Evolutionary conservation across 306 rosid genomes (phyloP).

Genomic region (Casuarina cunninghamiana): DNA sequence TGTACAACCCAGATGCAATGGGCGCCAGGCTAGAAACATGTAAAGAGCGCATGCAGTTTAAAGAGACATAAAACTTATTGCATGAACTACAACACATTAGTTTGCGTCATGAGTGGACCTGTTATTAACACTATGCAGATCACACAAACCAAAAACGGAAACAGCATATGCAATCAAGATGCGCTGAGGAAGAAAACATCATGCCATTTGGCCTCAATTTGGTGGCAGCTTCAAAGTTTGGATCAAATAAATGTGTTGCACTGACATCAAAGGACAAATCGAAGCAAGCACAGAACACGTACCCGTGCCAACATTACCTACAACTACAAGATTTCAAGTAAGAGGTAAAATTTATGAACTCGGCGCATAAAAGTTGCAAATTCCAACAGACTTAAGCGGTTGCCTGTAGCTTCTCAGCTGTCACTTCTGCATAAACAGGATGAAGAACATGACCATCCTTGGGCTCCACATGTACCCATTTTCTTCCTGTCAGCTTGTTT

Average conservation of each 20-base stretch:
- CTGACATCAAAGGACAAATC: not conserved
- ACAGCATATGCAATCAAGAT: not conserved
- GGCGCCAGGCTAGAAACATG: too few species aligned
- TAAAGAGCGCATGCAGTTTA: too few species aligned
- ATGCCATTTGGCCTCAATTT: not conserved
- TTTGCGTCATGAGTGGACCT: not conserved
- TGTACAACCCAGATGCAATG: too few species aligned
- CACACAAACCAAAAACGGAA: not conserved
- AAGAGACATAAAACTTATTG: too few species aligned
- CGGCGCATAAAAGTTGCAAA: conserved; percentile 3
- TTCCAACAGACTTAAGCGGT: conserved; percentile 28
- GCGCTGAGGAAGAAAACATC: not conserved
- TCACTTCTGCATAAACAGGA: conserved; percentile 57
- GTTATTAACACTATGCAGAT: not conserved
- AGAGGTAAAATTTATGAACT: not conserved
- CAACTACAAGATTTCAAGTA: not conserved
- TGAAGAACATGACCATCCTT: conserved; percentile 88
- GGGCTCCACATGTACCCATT: conserved; percentile 84
- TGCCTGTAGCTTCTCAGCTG: conserved; percentile 35
- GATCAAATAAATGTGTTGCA: not conserved
- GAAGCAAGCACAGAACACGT: conserved; percentile 1
- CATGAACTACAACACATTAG: too few species aligned
- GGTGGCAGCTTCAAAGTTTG: not conserved
- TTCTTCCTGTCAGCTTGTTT: conserved; percentile 75
- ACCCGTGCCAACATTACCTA: not conserved